phyloP scores from a whole-genome alignment of 129 eudicot species.

The Ambrosia trifida region DNA sequence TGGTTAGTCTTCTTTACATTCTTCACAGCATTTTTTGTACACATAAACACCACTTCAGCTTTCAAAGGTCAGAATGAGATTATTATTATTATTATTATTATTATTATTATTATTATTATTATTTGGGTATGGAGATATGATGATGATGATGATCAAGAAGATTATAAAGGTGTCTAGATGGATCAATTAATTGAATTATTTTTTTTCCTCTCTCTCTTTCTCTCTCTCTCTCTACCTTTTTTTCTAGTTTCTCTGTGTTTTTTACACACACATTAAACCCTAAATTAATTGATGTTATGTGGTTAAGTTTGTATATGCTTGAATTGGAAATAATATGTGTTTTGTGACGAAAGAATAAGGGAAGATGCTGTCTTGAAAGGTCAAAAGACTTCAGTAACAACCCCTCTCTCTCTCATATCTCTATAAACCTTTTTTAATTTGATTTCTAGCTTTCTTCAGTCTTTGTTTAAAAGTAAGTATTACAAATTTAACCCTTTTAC shows the following conservation, averaged over 20 bases:
- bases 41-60: conserved; percentile 17
- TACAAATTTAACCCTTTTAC: conserved; percentile 15
- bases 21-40: conserved; percentile 8
- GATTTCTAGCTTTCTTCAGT: conserved; percentile 22
- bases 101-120: neutral
- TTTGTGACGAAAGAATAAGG: conserved; percentile 31
- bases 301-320: conserved; percentile 14
- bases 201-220: neutral
- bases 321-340: neutral
- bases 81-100: neutral
- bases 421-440: conserved; percentile 9
- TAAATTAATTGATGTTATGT: conserved; percentile 2
- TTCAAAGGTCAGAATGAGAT: conserved; percentile 16
- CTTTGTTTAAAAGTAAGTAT: neutral
- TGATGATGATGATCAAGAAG: conserved; percentile 20
- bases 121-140: conserved; percentile 25
- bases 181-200: conserved; percentile 34
- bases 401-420: conserved; percentile 13
- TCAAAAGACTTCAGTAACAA: conserved; percentile 28
- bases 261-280: conserved; percentile 29
- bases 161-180: conserved; percentile 36
- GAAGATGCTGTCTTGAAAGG: conserved; percentile 41
- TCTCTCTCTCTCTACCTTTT: neutral
- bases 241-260: neutral
- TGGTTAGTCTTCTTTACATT: conserved; percentile 22